Percentiles rank a stretch among this genome's conserved stretches.
Conservation (phyloP, 2,329 filamentous ascomycete genomes). For the Geosmithia flava region DNA sequence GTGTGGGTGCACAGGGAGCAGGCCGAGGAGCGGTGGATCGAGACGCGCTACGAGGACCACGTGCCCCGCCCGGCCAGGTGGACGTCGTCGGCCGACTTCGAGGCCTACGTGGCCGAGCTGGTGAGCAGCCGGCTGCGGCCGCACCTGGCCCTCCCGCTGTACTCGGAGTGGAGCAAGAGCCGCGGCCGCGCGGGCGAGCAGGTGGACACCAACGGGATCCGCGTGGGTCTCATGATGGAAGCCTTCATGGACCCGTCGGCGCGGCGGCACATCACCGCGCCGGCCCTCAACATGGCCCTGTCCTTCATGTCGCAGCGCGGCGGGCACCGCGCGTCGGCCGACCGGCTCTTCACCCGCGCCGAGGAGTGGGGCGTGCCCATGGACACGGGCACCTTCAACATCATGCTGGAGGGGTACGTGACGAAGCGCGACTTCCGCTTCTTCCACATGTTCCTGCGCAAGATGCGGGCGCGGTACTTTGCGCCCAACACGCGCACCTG, state of each 20-base stretch:
- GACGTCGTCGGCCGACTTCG: conserved; percentile 24
- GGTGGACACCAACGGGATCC: conserved; percentile 23
- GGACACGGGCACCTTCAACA: conserved; percentile 34
- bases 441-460: conserved; percentile 25
- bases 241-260: conserved; percentile 24
- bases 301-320: conserved; percentile 23
- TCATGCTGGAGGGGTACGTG: conserved; percentile 28
- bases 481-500: conserved; percentile 32
- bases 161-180: not conserved
- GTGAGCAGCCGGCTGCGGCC: conserved; percentile 21
- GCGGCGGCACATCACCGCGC: conserved; percentile 19
- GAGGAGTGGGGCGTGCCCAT: conserved; percentile 23
- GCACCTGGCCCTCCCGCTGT: conserved; percentile 16
- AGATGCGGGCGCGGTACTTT: conserved; percentile 26
- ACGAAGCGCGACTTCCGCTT: conserved; percentile 23
- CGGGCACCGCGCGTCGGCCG: conserved; percentile 19
- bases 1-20: conserved; percentile 1
- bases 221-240: conserved; percentile 22
- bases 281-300: conserved; percentile 30
- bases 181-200: not conserved
- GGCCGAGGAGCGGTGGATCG: conserved; percentile 7
- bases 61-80: conserved; percentile 25
- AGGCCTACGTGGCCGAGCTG: conserved; percentile 28
- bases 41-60: conserved; percentile 19
- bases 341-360: conserved; percentile 22